Base-by-base conservation (phyloP, 1,284 basidiomycete species). In the Ustilago lituana region DNA sequence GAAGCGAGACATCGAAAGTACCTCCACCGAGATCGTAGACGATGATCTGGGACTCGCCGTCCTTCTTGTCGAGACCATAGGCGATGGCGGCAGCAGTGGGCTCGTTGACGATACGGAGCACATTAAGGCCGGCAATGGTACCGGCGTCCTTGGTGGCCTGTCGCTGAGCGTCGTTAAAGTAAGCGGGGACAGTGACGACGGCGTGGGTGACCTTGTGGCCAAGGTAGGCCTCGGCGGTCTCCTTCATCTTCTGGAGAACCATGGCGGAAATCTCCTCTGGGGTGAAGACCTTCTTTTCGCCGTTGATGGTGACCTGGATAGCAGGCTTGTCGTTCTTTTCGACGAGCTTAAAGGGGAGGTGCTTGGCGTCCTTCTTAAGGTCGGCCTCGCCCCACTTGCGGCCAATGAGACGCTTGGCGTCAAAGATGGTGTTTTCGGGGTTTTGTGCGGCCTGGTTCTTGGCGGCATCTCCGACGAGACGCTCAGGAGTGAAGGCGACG, bases 141-240 rank as follows among this genome's bases (percentile, higher is more conserved):
- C 95, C 95, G 71, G 95, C 94, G 82, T 98, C 95, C 87, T 97
- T 98, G 84, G 95, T 98, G 11, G 94, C 95, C 84, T 95, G 93
- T 84, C 94, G 93, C 85, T 98, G 95, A 82, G 94, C 93, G 85
- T 98, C 94, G 85, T 98, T 98, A 89, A 73, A 73, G 59, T 85
- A 98, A 52, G 95, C 95, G 56, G 95, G 95, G 79, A 98, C 94
- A 37, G 95, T 98, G 83, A 98, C 93, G 60, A 98, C 94, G 64
- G 95, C 79, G 85, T 98, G 93, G 52, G 92, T 94, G 83, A 98
- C 95, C 84, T 93, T 91, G 83, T 94, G 88, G 73, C 94, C 94
- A 60, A 98, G 90, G 85, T 97, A 97, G 20, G 94, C 92, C 87
- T 98, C 95, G 66, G 95, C 95, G 40, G 93, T 98, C 86, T 98